Conservation (phyloP, 768 basidiomycete species). For the Termitomyces sp. region DNA sequence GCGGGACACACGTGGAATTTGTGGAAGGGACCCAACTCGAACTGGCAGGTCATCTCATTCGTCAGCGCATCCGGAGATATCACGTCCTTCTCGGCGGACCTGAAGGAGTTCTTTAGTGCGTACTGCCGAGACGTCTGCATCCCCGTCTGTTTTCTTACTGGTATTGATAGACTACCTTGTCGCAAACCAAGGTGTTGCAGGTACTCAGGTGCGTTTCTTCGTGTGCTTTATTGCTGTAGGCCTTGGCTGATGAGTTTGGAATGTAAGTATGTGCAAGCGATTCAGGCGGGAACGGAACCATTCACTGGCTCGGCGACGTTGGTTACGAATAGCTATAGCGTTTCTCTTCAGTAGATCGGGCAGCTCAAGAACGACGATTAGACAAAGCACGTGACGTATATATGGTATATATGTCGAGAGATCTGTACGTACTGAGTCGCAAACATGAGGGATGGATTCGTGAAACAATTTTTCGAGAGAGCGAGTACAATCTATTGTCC, state of each 20-base stretch:
- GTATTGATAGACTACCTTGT: slow-evolving; percentile 35
- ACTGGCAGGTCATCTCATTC: slow-evolving; percentile 55
- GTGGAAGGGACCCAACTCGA: slow-evolving; percentile 47
- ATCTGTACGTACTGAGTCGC: no score
- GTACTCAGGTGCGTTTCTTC: slow-evolving; percentile 31
- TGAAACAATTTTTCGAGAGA: no score
- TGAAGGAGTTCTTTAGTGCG: slow-evolving; percentile 52
- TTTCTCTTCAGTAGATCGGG: background rate
- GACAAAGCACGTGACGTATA: background rate
- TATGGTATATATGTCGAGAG: background rate
- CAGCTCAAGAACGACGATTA: background rate
- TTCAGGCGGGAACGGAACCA: slow-evolving; percentile 52
- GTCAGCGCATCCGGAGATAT: slow-evolving; percentile 42
- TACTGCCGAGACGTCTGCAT: background rate
- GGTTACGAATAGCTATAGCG: slow-evolving; percentile 22
- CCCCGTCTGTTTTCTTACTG: background rate
- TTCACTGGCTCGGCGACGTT: slow-evolving; percentile 46
- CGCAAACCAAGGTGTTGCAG: slow-evolving; percentile 38
- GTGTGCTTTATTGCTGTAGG: no score
- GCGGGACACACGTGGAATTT: slow-evolving; percentile 51
- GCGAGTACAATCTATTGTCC: no score
- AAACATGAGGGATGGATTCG: no score
- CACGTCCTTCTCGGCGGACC: slow-evolving; percentile 43
- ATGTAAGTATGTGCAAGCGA: slow-evolving; percentile 41
- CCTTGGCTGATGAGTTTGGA: background rate